Percentiles rank a stretch among this genome's conserved stretches.
Evolutionary conservation across 2,329 filamentous ascomycete genomes (phyloP).

Genomic region (Colletotrichum viniferum): DNA sequence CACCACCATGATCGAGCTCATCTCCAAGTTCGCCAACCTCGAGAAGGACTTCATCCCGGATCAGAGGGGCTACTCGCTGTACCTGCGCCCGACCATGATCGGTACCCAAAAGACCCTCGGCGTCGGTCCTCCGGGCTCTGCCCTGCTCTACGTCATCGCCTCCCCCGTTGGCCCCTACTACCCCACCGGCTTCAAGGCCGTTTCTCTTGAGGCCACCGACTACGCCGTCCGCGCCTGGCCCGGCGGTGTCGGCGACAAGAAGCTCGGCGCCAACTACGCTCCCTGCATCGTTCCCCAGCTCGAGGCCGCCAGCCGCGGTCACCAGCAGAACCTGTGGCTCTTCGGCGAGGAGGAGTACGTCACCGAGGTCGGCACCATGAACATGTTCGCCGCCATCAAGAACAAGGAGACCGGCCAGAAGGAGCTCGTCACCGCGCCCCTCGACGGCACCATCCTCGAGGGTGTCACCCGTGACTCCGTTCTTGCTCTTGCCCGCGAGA

Average conservation of each 20-base stretch:
- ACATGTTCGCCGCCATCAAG: slow-evolving; percentile 87
- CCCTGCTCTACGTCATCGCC: slow-evolving; percentile 92
- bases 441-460: slow-evolving; percentile 95
- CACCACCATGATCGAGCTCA: slow-evolving; percentile 77
- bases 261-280: slow-evolving; percentile 98
- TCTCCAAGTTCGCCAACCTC: slow-evolving; percentile 78
- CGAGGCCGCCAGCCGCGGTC: slow-evolving; percentile 86
- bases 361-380: slow-evolving; percentile 99
- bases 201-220: slow-evolving; percentile 93
- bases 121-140: slow-evolving; percentile 88
- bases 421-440: slow-evolving; percentile 90
- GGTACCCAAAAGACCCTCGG: slow-evolving; percentile 95
- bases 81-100: slow-evolving; percentile 95
- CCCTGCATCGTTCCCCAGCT: slow-evolving; percentile 97
- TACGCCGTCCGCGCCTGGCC: slow-evolving; percentile 98
- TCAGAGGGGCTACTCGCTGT: slow-evolving; percentile 88
- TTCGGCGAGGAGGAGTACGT: slow-evolving; percentile 96
- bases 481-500: slow-evolving; percentile 82
- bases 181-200: slow-evolving; percentile 96
- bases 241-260: slow-evolving; percentile 96
- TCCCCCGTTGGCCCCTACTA: slow-evolving; percentile 98
- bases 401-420: slow-evolving; percentile 88
- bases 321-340: slow-evolving; percentile 98
- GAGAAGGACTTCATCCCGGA: slow-evolving; percentile 91
- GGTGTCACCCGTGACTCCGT: slow-evolving; percentile 94